A percentile compares a stretch with the other conserved stretches of the same genome.
Evolutionary conservation across 2,329 filamentous ascomycete species (phyloP).

Genomic region (Aspergillus amoenus): DNA sequence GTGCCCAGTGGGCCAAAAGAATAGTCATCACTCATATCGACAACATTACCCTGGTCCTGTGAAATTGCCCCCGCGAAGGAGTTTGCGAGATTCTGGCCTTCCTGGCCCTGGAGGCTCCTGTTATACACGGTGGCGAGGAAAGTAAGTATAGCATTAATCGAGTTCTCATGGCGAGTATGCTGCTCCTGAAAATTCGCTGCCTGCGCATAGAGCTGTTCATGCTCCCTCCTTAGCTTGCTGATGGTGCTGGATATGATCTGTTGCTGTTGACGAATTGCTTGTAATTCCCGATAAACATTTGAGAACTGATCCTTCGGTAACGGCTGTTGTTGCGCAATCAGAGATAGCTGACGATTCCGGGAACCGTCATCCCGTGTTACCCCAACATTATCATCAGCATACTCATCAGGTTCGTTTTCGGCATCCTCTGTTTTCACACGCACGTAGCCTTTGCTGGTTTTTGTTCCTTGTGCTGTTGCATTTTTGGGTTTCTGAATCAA

Average conservation of each 20-base stretch:
- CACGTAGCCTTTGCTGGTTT: conserved; percentile 47
- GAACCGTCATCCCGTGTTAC: conserved; percentile 34
- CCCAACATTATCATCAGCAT: conserved; percentile 41
- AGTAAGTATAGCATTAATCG: conserved; percentile 96
- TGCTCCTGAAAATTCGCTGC: conserved; percentile 85
- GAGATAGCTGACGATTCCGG: conserved; percentile 44
- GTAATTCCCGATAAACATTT: conserved; percentile 74
- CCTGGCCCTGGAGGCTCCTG: conserved; percentile 83
- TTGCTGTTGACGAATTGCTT: conserved; percentile 81
- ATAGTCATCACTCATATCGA: conserved; percentile 60
- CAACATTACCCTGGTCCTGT: conserved; percentile 59
- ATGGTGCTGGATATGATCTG: conserved; percentile 82
- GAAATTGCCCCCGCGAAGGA: conserved; percentile 77
- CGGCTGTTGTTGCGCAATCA: conserved; percentile 37
- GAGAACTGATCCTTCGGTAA: conserved; percentile 72
- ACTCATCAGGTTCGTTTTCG: conserved; percentile 63
- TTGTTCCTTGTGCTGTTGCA: conserved; percentile 54
- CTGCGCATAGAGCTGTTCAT: conserved; percentile 83
- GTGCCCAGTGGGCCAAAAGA: conserved; percentile 35
- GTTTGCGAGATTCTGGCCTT: conserved; percentile 75
- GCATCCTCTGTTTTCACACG: conserved; percentile 58
- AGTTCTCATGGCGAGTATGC: conserved; percentile 96
- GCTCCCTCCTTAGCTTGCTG: conserved; percentile 75
- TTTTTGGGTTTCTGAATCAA: conserved; percentile 94
- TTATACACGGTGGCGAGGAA: conserved; percentile 97